A percentile compares a stretch with the other conserved stretches of the same genome.
These are phyloP conservation scores for Apiospora rasikravindrae DNA, from an alignment of 2,329 filamentous ascomycete genomes.

Conservation along the genomic window DNA sequence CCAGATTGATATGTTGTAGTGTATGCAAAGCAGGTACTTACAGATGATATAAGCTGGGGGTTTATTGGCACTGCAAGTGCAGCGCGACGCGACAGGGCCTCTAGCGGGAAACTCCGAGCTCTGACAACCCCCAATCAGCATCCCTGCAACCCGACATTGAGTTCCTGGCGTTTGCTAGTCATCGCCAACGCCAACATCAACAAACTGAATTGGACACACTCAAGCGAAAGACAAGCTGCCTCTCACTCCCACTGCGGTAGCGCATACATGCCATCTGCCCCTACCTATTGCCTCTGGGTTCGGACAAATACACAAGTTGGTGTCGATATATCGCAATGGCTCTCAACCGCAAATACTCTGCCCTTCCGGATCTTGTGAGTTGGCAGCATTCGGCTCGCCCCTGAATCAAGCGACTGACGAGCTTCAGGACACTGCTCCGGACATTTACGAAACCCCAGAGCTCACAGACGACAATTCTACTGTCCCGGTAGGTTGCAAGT, in stretches of 20 bases:
- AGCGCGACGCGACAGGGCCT: neutral
- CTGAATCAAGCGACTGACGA: conserved; percentile 28
- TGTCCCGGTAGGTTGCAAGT: conserved; percentile 64
- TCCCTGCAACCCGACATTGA: neutral
- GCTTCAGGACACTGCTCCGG: conserved; percentile 81
- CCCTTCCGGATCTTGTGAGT: conserved; percentile 76
- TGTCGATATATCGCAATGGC: conserved; percentile 60
- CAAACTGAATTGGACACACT: neutral
- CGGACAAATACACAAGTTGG: neutral
- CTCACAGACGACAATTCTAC: conserved; percentile 90
- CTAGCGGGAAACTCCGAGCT: conserved; percentile 11
- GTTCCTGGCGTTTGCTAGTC: conserved; percentile 6
- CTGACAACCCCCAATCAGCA: neutral
- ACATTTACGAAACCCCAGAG: conserved; percentile 96
- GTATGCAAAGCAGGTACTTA: neutral
- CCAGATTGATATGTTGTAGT: neutral
- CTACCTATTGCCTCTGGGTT: too few species aligned
- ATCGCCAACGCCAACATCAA: conserved; percentile 2
- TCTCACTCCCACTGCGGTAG: neutral
- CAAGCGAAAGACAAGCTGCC: neutral
- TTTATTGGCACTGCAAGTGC: neutral
- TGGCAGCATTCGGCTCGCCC: neutral
- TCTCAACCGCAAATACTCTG: conserved; percentile 81
- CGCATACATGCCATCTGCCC: neutral
- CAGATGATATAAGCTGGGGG: neutral